Percentiles rank a stretch among this genome's conserved stretches.
phyloP scores from a whole-genome alignment of 768 basidiomycete genomes.

The Tricholomella constricta region DNA sequence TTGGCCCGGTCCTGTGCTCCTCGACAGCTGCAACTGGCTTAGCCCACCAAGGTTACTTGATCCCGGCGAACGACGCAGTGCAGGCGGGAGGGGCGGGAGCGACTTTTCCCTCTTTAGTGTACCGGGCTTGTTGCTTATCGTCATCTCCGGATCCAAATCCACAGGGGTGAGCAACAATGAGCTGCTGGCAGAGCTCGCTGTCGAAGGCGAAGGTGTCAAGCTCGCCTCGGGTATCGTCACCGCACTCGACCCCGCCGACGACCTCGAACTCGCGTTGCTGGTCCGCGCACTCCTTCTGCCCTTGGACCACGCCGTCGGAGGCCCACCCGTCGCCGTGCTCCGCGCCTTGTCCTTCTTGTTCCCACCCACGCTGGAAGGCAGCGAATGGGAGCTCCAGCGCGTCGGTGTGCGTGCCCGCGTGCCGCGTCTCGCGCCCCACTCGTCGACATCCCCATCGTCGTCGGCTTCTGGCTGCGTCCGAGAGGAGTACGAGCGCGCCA shows the following conservation, averaged over 20 bases:
- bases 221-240: background rate
- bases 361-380: background rate
- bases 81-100: constrained; percentile 31
- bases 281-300: background rate
- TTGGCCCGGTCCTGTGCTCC: background rate
- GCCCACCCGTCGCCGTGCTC: background rate
- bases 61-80: constrained; percentile 1
- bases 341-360: background rate
- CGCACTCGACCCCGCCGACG: background rate
- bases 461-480: background rate
- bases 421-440: background rate
- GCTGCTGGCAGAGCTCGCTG: constrained; percentile 37
- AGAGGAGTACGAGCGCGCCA: constrained; percentile 30
- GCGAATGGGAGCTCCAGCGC: constrained; percentile 6
- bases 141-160: constrained; percentile 17
- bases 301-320: constrained; percentile 1
- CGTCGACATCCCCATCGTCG: background rate
- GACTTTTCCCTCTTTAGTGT: constrained; percentile 36
- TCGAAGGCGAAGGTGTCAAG: constrained; percentile 28
- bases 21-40: background rate
- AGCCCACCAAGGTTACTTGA: constrained; percentile 5
- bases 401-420: background rate
- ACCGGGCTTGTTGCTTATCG: constrained; percentile 7
- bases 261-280: background rate
- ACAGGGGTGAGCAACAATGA: constrained; percentile 36